phyloP scores from a whole-genome alignment of 192 early-diverging fungal genomes.

The Gaertneriomyces semiglobifer region DNA sequence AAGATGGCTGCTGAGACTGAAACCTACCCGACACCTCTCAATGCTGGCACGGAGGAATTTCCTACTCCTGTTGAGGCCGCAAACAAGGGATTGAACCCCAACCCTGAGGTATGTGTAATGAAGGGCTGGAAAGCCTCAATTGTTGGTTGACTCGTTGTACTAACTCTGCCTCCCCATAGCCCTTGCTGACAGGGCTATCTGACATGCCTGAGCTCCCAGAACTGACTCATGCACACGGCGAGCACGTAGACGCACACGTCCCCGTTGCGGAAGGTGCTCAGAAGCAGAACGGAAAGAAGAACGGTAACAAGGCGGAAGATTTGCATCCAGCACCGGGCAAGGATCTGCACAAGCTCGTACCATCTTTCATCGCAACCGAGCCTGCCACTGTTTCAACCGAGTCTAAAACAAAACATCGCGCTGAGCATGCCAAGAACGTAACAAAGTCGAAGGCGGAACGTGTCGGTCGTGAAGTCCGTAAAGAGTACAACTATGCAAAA shows the following conservation, averaged over 20 bases:
- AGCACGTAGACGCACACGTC: not conserved
- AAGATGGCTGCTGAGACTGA: not conserved
- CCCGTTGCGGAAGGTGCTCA: not conserved
- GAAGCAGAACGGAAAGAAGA: not conserved
- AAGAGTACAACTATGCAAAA: slow-evolving; percentile 8
- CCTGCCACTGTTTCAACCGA: not conserved
- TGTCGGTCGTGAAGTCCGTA: not conserved
- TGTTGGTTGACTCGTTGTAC: not conserved
- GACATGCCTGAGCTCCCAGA: slow-evolving; percentile 27
- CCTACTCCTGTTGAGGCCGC: slow-evolving; percentile 24
- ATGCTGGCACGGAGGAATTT: slow-evolving; percentile 15
- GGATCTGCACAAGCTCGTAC: not conserved
- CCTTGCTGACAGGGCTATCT: slow-evolving; percentile 20
- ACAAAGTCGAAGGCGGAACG: slow-evolving; percentile 1
- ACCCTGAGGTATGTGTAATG: slow-evolving; percentile 10
- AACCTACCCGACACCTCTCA: slow-evolving; percentile 4
- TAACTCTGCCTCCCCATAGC: not conserved
- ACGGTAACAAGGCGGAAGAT: no score
- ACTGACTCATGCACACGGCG: slow-evolving; percentile 18
- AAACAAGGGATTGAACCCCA: slow-evolving; percentile 19
- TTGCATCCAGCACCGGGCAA: no score
- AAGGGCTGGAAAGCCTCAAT: not conserved
- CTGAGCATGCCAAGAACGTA: not conserved
- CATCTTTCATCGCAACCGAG: not conserved
- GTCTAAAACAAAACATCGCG: slow-evolving; percentile 1